Conservation (phyloP, 2,329 filamentous ascomycete species). For the Ceratocystiopsis sp. region DNA sequence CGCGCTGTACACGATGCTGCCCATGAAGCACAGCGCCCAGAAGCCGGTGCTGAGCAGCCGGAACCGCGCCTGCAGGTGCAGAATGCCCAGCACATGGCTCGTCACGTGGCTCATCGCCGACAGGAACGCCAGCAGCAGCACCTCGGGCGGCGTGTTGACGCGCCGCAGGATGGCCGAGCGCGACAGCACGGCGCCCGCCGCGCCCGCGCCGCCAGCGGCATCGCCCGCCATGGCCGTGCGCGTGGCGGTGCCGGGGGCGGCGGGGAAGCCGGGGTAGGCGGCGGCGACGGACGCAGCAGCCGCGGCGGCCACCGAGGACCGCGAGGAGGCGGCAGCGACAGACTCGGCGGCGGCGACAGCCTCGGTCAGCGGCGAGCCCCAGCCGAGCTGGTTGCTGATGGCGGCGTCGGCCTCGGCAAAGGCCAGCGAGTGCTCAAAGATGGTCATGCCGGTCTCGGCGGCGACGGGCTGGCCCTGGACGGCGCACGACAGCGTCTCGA, state of each 20-base stretch:
- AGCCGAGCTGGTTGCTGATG: conserved; percentile 61
- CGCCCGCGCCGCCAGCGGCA: conserved; percentile 1
- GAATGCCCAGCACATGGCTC: conserved; percentile 66
- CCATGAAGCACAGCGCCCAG: conserved; percentile 85
- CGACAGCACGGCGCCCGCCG: conserved; percentile 32
- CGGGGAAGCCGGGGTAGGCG: too few relatives aligned
- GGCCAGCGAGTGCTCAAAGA: conserved; percentile 89
- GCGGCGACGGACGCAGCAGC: conserved; percentile 21
- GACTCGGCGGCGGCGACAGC: conserved; percentile 23
- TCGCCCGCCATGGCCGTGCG: conserved; percentile 8
- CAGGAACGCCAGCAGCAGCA: conserved; percentile 73
- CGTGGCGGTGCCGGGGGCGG: too few relatives aligned
- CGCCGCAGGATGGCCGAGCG: conserved; percentile 55
- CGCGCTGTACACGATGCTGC: conserved; percentile 63
- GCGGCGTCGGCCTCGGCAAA: conserved; percentile 92
- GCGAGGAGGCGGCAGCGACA: conserved; percentile 11
- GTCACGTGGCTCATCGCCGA: conserved; percentile 78
- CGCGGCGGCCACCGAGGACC: conserved; percentile 19
- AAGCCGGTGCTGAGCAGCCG: conserved; percentile 76
- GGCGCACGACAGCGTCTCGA: conserved; percentile 77
- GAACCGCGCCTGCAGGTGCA: conserved; percentile 61
- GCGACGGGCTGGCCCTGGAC: conserved; percentile 66
- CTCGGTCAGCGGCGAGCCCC: too few relatives aligned
- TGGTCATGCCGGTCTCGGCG: conserved; percentile 85
- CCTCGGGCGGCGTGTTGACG: conserved; percentile 78